Conservation (phyloP, 78 protist species). For the Guillardia theta region DNA sequence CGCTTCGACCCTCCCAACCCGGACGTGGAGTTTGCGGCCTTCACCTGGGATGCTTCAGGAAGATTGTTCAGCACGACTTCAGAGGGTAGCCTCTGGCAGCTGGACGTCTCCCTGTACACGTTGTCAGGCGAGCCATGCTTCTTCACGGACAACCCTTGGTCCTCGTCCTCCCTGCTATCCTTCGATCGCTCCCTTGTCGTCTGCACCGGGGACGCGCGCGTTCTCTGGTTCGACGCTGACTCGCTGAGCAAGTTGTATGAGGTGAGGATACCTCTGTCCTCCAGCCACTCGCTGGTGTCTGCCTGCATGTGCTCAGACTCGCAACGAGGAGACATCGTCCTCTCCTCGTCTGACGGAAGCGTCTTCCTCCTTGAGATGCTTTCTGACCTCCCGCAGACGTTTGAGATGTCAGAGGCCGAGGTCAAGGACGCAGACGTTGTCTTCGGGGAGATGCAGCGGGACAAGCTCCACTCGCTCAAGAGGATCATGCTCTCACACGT, state of each 20-base stretch:
- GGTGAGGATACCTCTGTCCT: neutral
- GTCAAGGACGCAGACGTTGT: neutral
- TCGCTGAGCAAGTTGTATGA: too few relatives aligned
- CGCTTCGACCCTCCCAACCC: neutral
- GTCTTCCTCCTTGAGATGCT: neutral
- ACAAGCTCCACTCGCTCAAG: neutral
- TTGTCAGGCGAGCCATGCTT: neutral
- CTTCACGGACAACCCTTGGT: neutral
- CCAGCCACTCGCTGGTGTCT: neutral
- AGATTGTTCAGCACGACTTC: neutral
- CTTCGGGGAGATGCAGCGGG: neutral
- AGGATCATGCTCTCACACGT: neutral
- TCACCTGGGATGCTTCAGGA: neutral
- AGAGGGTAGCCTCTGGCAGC: neutral
- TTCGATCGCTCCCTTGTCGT: too few relatives aligned
- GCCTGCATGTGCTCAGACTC: too few relatives aligned
- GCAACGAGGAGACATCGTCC: too few relatives aligned
- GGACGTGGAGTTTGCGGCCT: neutral
- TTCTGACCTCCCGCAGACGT: too few relatives aligned
- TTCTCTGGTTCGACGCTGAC: too few relatives aligned
- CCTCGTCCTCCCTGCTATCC: too few relatives aligned
- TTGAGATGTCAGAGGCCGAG: neutral
- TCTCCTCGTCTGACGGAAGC: neutral
- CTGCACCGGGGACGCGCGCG: too few relatives aligned
- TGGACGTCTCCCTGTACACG: neutral